Evolutionary conservation across 2,329 filamentous ascomycete species (phyloP), one percentile per base, ranked within the genome.

Genomic region (Aspergillaceae sp.): DNA sequence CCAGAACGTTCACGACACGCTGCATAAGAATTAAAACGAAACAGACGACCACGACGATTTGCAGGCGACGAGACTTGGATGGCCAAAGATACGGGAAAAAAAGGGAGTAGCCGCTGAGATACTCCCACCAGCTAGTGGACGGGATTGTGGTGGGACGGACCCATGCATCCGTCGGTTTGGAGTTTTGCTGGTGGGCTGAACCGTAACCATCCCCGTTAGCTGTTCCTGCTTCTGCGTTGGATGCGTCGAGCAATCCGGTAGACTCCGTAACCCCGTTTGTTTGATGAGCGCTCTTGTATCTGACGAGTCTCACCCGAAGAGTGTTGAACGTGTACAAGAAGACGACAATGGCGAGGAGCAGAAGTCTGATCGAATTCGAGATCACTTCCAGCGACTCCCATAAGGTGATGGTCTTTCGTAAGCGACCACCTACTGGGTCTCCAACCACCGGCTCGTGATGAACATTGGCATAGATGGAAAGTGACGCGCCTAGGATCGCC

Each of bases 21-120:
- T 96, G 90, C 7, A 85, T 59, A 40, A 92, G 67, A 46, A 97
- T 81, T 41, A 98, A 76, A 33, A 80, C 44, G 60, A 97, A 90
- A 68, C 92, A 97, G 41, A 89, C 58, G 19, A 94, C 64, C 19
- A 96, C 88, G 45, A 90, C 77, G 27, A 88, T 54, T 70, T 96
- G 84, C 46, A 98, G 74, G 52, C 74, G 77, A 34, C 75, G 70
- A 43, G 87, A 83, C 60, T 91, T 91, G 58, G 83, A 85, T 0
- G 92, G 92, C 92, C 92, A 98, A 48, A 97, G 79, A 62, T 97
- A 98, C 0, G 90, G 91, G 64, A 97, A 94, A 69, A 98, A 95
- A 43, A 96, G 75, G 8, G 84, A 86, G 66, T 97, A 98, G 40
- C 91, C 89, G 52, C 84, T 83, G 50, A 96, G 73, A 65, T 98